phyloP scores from a whole-genome alignment of 2,329 filamentous ascomycete species.

The Lasiodiplodia citricola region DNA sequence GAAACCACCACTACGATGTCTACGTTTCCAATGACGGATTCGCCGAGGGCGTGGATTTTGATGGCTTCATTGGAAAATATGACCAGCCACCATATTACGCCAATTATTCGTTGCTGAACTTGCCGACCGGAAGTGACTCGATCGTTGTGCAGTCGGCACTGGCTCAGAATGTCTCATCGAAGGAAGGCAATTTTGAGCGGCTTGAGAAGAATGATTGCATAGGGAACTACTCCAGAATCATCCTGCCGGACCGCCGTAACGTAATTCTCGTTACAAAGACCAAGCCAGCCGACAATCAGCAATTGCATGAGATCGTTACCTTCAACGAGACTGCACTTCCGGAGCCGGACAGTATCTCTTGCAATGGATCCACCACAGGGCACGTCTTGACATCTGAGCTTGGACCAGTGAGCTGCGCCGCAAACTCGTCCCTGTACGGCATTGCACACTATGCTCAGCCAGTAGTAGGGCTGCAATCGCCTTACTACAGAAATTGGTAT shows the following conservation, averaged over 20 bases:
- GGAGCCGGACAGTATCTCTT: neutral
- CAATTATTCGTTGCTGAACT: neutral
- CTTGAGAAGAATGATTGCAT: conserved; percentile 31
- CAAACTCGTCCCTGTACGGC: neutral
- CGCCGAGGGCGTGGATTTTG: conserved; percentile 25
- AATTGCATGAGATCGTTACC: neutral
- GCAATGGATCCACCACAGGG: neutral
- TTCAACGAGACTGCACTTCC: neutral
- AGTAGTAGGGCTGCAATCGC: conserved; percentile 23
- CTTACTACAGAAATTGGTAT: conserved; percentile 16
- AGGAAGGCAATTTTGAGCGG: conserved; percentile 22
- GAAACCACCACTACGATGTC: conserved; percentile 30
- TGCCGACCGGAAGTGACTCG: neutral
- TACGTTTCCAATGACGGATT: conserved; percentile 30
- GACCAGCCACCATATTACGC: neutral
- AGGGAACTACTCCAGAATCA: conserved; percentile 29
- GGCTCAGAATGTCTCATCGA: neutral
- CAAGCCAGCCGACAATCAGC: neutral
- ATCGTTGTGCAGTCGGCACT: neutral
- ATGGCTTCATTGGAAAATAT: neutral
- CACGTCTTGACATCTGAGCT: neutral
- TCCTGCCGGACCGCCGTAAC: conserved; percentile 29
- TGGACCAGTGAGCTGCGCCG: neutral
- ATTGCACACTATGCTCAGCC: neutral
- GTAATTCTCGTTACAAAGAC: conserved; percentile 29